Evolutionary conservation across 208 protist genomes (phyloP).

Genomic region (Leishmania arabica): DNA sequence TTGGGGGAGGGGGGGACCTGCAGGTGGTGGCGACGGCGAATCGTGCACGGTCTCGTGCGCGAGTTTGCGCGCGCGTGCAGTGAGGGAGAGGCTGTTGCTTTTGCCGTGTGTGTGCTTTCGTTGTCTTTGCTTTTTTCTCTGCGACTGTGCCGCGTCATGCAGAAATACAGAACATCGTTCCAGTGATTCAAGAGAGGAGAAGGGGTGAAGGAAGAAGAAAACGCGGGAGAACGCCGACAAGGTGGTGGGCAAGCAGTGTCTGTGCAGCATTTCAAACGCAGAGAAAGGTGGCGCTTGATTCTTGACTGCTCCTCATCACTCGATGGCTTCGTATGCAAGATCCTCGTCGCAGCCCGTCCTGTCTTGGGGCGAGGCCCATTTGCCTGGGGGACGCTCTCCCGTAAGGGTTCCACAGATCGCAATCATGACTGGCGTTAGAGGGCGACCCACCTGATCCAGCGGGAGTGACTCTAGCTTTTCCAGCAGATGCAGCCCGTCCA

Average conservation of each 20-base stretch:
- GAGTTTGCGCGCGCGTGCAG: neutral
- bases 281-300: neutral
- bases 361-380: slow-evolving; percentile 25
- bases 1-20: neutral
- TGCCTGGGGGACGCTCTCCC: slow-evolving; percentile 55
- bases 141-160: neutral
- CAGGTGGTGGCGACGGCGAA: neutral
- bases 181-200: neutral
- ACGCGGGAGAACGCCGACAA: neutral
- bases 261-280: neutral
- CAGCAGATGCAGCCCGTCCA: slow-evolving; percentile 71
- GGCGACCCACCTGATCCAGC: slow-evolving; percentile 57
- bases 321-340: neutral
- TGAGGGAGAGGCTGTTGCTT: neutral
- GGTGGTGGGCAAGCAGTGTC: neutral
- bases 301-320: slow-evolving; percentile 10
- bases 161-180: neutral
- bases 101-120: neutral
- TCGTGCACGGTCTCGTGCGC: neutral
- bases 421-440: slow-evolving; percentile 55
- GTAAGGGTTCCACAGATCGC: slow-evolving; percentile 80
- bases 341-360: slow-evolving; percentile 20
- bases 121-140: neutral
- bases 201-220: neutral
- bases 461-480: slow-evolving; percentile 78